Base-by-base conservation (phyloP, 164 flowering plant species). In the Kingdonia uniflora region DNA sequence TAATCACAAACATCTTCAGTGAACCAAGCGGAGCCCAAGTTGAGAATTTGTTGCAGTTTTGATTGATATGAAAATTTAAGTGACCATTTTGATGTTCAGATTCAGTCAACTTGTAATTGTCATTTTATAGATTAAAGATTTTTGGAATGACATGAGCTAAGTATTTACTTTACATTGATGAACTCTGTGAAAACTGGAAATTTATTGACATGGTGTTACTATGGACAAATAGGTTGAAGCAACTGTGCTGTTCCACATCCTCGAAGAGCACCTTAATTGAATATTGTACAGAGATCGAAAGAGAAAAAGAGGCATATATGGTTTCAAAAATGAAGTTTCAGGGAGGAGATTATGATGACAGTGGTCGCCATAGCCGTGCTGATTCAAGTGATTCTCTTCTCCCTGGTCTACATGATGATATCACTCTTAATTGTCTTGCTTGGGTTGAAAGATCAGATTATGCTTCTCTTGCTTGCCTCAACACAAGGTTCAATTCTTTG, bases 351-450 rank as follows among this genome's bases (percentile, higher is more conserved):
- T 49, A 65, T 71, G 78, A 70, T 71, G 79, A 71, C 57, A 63
- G 58, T 17, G 11, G 55, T 15, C 12, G n/a, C 19, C 49, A 52
- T 19, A 20, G 33, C 24, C 33, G 25, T 51, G 45, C 44, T 33
- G 59, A 64, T 55, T 62, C 73, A 58, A 67, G 35, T 67, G 81
- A 74, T 67, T 73, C 77, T 48, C 77, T 80, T 62, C 67, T 80
- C 52, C 82, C 80, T 10, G 80, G 79, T 51, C 74, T 80, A 6
- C 57, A 68, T 49, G 80, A 80, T 54, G 85, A 80, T 42, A 76
- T 74, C 40, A 72, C 80, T 2, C 47, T 80, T 55, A 65, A 64
- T 41, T 74, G 83, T 60, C 78, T 80, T 52, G 81, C 81, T 47
- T 65, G 68, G 71, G 76, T 65, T 44, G 42, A 47, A 51, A 68